phyloP scores from a whole-genome alignment of 371 early-diverging fungal species.

The Conidiobolus coronatus region DNA sequence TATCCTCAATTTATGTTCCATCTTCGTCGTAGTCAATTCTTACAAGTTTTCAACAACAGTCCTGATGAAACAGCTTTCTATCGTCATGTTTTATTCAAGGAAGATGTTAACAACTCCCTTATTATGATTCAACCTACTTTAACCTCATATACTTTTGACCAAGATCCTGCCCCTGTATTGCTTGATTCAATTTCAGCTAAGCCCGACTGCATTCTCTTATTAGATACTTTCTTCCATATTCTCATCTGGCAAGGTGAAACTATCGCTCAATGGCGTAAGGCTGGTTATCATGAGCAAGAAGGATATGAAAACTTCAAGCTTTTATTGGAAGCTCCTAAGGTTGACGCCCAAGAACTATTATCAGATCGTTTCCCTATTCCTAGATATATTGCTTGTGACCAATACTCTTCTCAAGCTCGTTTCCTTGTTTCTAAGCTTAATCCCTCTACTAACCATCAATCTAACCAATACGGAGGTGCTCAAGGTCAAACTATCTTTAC shows the following conservation, averaged over 20 bases:
- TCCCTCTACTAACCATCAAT: slow-evolving; percentile 89
- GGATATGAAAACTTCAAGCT: slow-evolving; percentile 89
- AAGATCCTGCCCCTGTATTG: slow-evolving; percentile 80
- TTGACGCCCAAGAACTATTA: slow-evolving; percentile 76
- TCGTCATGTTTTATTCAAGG: slow-evolving; percentile 79
- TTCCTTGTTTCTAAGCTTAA: slow-evolving; percentile 97
- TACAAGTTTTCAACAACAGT: slow-evolving; percentile 97
- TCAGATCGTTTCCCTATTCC: slow-evolving; percentile 95
- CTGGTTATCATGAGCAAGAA: slow-evolving; percentile 71
- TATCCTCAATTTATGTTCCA: slow-evolving; percentile 99
- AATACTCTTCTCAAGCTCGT: slow-evolving; percentile 96
- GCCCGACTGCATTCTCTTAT: slow-evolving; percentile 83
- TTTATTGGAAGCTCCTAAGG: slow-evolving; percentile 71
- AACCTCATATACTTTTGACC: slow-evolving; percentile 78
- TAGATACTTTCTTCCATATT: slow-evolving; percentile 98
- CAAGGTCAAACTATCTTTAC: slow-evolving; percentile 76
- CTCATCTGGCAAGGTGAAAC: slow-evolving; percentile 90
- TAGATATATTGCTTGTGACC: slow-evolving; percentile 93
- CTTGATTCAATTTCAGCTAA: slow-evolving; percentile 94
- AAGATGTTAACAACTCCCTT: slow-evolving; percentile 85
- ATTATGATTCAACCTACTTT: slow-evolving; percentile 99
- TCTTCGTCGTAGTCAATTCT: slow-evolving; percentile 88
- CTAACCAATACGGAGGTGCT: slow-evolving; percentile 34
- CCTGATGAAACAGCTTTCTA: slow-evolving; percentile 99
- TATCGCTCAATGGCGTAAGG: slow-evolving; percentile 81